These are phyloP conservation scores for Rhodotorula sp. DNA, from an alignment of 1,284 basidiomycete species.

Conservation along the genomic window DNA sequence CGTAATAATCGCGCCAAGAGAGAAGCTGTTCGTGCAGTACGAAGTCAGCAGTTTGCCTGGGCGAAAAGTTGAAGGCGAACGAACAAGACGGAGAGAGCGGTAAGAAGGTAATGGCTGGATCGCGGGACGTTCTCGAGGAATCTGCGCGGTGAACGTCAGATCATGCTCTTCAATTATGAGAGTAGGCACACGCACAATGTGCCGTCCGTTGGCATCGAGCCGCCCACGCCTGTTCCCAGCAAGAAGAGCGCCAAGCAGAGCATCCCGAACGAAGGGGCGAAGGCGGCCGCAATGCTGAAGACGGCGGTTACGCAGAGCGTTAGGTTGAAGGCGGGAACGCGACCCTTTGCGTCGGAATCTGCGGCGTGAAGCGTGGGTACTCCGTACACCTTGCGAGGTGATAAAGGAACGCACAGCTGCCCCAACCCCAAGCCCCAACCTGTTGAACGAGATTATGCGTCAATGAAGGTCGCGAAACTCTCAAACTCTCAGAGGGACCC, in stretches of 20 bases:
- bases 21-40: slow-evolving; percentile 58
- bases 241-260: slow-evolving; percentile 80
- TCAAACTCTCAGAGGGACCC: background rate
- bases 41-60: background rate
- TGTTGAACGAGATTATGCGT: background rate
- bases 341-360: slow-evolving; percentile 58
- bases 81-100: slow-evolving; percentile 83
- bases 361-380: slow-evolving; percentile 49
- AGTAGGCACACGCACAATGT: slow-evolving; percentile 58
- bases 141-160: background rate
- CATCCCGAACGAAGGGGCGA: slow-evolving; percentile 66
- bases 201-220: slow-evolving; percentile 87
- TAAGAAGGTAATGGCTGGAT: slow-evolving; percentile 86
- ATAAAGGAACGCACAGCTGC: slow-evolving; percentile 61
- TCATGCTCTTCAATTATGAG: too few species aligned
- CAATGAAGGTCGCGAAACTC: background rate
- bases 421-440: slow-evolving; percentile 63
- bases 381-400: background rate
- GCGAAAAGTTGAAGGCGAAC: slow-evolving; percentile 10
- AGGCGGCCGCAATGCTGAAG: slow-evolving; percentile 79
- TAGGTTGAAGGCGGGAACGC: slow-evolving; percentile 83
- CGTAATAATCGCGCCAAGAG: slow-evolving; percentile 78
- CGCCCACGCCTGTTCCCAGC: slow-evolving; percentile 83
- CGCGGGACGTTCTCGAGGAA: slow-evolving; percentile 92
- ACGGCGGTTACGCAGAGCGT: slow-evolving; percentile 86